Evolutionary conservation across 2,329 filamentous ascomycete species (phyloP), one percentile per base, ranked within the genome.

Genomic region (Atkinsonella hypoxylon): DNA sequence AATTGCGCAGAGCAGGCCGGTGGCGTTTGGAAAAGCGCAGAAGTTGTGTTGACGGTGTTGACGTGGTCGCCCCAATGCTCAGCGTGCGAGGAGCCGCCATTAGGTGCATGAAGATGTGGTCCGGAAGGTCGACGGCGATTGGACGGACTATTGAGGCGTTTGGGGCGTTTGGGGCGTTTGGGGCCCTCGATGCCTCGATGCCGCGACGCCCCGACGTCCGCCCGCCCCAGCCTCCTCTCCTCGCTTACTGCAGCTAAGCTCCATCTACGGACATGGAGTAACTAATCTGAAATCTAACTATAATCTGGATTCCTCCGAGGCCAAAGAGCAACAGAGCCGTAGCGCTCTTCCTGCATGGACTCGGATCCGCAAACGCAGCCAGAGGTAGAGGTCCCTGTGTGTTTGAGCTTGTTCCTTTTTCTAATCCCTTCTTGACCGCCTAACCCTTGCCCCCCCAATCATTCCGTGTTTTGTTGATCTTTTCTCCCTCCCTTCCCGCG

Each of bases 11-110:
- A 15, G 15, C 15, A 36, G 34, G 34, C 7, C 15, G 34, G 34
- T 36, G 34, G 34, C 34, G 34, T 36, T 36, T 36, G 17, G 6
- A 18, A 20, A 22, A 20, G 39, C 39, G 17, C 17, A 20, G 9
- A 22, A 20, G 47, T 31, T n/a, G n/a, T n/a, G n/a, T n/a, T n/a
- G n/a, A n/a, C n/a, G n/a, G 20, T 49, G 47, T 44, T 38, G 47
- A 49, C 47, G 47, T 49, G 47, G 47, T 43, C 47, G 26, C 30
- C 39, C 17, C 39, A 40, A 10, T 40, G 32, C 39, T 15, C 41
- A 26, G 41, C 41, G 13, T 9, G 18, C 41, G 8, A 36, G 41
- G 12, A 41, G 5, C 40, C 15, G 5, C 20, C 46, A 40, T 9
- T 36, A 40, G 39, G 6, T 48, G 38, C 38, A 26, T 39, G 20